Base-by-base conservation (phyloP, 176 grass and related monocot species). In the Eragrostis nindensis region DNA sequence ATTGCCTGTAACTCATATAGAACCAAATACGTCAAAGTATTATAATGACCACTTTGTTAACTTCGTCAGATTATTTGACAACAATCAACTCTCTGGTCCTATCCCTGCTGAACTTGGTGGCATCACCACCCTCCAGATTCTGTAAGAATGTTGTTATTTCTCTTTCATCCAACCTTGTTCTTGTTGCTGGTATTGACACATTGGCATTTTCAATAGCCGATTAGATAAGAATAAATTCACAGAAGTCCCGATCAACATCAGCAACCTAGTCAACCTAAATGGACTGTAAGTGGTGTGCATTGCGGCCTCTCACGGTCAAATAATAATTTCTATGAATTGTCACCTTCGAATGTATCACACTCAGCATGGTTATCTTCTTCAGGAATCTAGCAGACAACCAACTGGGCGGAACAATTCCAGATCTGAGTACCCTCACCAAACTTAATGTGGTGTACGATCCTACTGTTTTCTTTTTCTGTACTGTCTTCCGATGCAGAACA, bases 361-460 rank as follows among this genome's bases (percentile, higher is more conserved):
- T 27, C 75, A 41, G 22, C 47, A 40, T 66, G 71, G 65, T n/a
- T 79, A 36, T 71, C 68, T 84, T 72, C 53, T 90, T 16, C 70
- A 94, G 94, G 41, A 91, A 91, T 70, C 74, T 94, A 53, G 94
- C 91, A 78, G 82, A 88, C 66, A 97, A 97, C 66, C 65, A 92
- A 19, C 71, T 97, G 26, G 54, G 1, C 12, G 94, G 91, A 40
- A 14, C 22, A 79, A 53, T 92, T 47, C 91, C 94, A 61, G 64
- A 97, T 78, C 86, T 97, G 59, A 70, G 81, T 64, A 78, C 26
- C 75, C 67, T 97, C 71, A 79, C 39, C 5, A 66, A 74, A 19
- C 78, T 97, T 74, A 90, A 82, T 40, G 55, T 70, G 63, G 55
- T 97, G 94, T 97, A 92, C 82, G 84, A 72, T 75, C n/a, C n/a